phyloP scores from a whole-genome alignment of 176 grass and related monocot species.

The Bromus sterilis region DNA sequence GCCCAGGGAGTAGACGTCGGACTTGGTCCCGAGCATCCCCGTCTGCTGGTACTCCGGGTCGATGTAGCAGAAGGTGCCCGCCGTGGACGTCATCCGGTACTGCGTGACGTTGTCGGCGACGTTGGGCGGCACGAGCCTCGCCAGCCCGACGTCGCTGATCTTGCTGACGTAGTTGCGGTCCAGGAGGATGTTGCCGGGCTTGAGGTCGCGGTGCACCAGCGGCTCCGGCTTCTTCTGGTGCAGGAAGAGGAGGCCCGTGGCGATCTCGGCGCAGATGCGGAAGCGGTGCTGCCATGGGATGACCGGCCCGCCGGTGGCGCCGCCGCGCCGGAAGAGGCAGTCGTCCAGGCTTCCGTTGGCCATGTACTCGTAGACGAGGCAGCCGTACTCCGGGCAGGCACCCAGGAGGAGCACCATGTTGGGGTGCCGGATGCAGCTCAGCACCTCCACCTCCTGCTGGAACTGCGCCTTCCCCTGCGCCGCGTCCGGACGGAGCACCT shows the following conservation, averaged over 20 bases:
- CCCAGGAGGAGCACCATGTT: constrained; percentile 97
- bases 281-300: constrained; percentile 88
- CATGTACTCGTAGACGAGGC: constrained; percentile 93
- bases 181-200: constrained; percentile 86
- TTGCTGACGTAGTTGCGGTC: constrained; percentile 88
- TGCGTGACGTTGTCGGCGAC: constrained; percentile 61
- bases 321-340: constrained; percentile 62
- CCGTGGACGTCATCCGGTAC: constrained; percentile 69
- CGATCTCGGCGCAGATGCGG: constrained; percentile 83
- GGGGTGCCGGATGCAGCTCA: constrained; percentile 90
- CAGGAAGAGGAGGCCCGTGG: constrained; percentile 70
- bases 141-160: constrained; percentile 91
- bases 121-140: constrained; percentile 62
- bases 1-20: constrained; percentile 66
- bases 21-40: constrained; percentile 68
- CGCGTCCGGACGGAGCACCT: constrained; percentile 90
- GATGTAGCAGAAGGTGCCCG: constrained; percentile 83
- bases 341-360: constrained; percentile 85
- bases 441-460: constrained; percentile 90
- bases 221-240: constrained; percentile 93
- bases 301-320: constrained; percentile 27
- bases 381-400: constrained; percentile 87
- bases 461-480: constrained; percentile 87
- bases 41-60: constrained; percentile 94
- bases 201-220: constrained; percentile 90